These are phyloP conservation scores for Colletotrichum musicola DNA, from an alignment of 2,329 filamentous ascomycete genomes.

Conservation along the genomic window DNA sequence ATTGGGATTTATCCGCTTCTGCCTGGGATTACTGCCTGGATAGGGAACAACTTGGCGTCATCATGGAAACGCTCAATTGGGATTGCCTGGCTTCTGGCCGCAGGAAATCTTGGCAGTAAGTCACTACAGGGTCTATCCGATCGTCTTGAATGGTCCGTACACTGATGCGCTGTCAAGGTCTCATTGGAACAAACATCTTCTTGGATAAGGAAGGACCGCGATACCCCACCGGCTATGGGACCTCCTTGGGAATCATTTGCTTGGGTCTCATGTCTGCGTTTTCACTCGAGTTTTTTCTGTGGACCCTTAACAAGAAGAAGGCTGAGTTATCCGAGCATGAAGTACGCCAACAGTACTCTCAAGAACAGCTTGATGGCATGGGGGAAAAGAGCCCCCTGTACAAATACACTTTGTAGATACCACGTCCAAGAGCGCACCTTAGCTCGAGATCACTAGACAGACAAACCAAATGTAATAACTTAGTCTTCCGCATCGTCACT, in stretches of 20 bases:
- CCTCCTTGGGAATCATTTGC: conserved; percentile 28
- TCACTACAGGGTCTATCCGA: background rate
- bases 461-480: no score
- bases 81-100: conserved; percentile 42
- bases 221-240: conserved; percentile 53
- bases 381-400: conserved; percentile 24
- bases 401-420: conserved; percentile 24
- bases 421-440: background rate
- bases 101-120: conserved; percentile 35
- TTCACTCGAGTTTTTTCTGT: conserved; percentile 41
- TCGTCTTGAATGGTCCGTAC: background rate
- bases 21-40: conserved; percentile 44
- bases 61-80: conserved; percentile 43
- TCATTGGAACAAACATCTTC: conserved; percentile 55
- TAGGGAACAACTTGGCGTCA: conserved; percentile 44
- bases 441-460: background rate
- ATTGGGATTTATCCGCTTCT: conserved; percentile 49
- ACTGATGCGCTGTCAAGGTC: conserved; percentile 43
- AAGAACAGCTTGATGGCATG: conserved; percentile 26
- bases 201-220: conserved; percentile 48
- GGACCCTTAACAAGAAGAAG: conserved; percentile 44
- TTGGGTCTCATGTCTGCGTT: conserved; percentile 32
- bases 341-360: conserved; percentile 44
- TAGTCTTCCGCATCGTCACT: no score
- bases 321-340: conserved; percentile 43